These are phyloP conservation scores for Serpula lacrymans DNA, from an alignment of 768 basidiomycete species.

Conservation along the genomic window DNA sequence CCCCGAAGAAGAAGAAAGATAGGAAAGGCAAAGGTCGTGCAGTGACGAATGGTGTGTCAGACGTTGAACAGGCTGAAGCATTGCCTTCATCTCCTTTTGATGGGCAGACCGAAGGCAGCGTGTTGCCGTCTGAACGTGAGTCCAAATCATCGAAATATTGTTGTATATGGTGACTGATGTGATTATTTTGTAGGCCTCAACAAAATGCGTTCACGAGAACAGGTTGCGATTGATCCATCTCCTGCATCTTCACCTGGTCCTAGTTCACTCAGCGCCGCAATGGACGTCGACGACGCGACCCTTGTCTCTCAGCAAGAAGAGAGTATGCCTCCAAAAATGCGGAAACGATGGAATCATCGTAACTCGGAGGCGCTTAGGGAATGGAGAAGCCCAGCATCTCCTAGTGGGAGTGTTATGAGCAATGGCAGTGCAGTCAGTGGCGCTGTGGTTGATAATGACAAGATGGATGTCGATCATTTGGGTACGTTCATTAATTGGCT, in stretches of 20 bases:
- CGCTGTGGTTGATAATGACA: slow-evolving; percentile 8
- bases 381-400: slow-evolving; percentile 18
- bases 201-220: not conserved
- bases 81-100: too few species aligned
- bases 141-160: too few species aligned
- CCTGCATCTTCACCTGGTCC: not conserved
- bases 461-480: slow-evolving; percentile 14
- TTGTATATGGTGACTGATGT: not conserved
- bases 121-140: too few species aligned
- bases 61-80: too few species aligned
- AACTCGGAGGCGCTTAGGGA: slow-evolving; percentile 18
- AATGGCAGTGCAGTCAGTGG: slow-evolving; percentile 12
- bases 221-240: not conserved
- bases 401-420: slow-evolving; percentile 14
- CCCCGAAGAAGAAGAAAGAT: slow-evolving; percentile 13
- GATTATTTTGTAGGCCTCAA: not conserved
- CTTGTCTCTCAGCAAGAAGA: slow-evolving; percentile 20
- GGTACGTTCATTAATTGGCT: slow-evolving; percentile 10
- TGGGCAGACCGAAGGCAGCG: too few species aligned
- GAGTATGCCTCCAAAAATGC: slow-evolving; percentile 61
- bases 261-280: slow-evolving; percentile 7
- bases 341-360: slow-evolving; percentile 41
- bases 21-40: slow-evolving; percentile 25
- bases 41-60: too few species aligned
- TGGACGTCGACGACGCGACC: slow-evolving; percentile 13